Evolutionary conservation across 1,284 basidiomycete genomes (phyloP).

Genomic region (Tilletia setariae): DNA sequence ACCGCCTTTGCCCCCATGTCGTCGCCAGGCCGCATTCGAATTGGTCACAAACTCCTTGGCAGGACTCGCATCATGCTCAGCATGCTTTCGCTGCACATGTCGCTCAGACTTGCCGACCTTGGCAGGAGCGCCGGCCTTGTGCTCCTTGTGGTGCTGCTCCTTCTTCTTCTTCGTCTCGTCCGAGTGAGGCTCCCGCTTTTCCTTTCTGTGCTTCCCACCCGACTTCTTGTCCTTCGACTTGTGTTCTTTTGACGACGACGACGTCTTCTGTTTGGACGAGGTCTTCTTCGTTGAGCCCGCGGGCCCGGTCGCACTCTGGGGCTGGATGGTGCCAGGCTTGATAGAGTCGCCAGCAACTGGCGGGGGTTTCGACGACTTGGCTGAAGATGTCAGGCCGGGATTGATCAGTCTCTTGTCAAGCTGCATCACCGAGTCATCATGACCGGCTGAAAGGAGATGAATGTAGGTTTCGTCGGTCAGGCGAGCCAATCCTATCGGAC

Average conservation of each 20-base stretch:
- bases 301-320: too few relatives aligned
- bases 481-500: too few relatives aligned
- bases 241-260: neutral
- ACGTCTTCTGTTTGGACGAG: neutral
- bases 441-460: too few relatives aligned
- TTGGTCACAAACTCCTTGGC: constrained; percentile 11
- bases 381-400: too few relatives aligned
- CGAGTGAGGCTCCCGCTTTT: neutral
- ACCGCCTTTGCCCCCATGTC: neutral
- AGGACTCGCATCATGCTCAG: neutral
- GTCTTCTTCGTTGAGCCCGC: neutral
- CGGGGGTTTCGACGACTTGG: too few relatives aligned
- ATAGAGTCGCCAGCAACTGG: too few relatives aligned
- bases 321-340: too few relatives aligned
- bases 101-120: neutral
- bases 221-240: neutral
- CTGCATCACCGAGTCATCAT: too few relatives aligned
- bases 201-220: neutral
- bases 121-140: neutral
- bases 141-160: neutral
- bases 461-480: too few relatives aligned
- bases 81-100: neutral
- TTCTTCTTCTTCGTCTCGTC: neutral
- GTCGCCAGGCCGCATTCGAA: constrained; percentile 6
- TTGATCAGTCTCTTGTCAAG: too few relatives aligned